phyloP scores from a whole-genome alignment of 352 stramenopile genomes.

The Phytophthora crassamura region DNA sequence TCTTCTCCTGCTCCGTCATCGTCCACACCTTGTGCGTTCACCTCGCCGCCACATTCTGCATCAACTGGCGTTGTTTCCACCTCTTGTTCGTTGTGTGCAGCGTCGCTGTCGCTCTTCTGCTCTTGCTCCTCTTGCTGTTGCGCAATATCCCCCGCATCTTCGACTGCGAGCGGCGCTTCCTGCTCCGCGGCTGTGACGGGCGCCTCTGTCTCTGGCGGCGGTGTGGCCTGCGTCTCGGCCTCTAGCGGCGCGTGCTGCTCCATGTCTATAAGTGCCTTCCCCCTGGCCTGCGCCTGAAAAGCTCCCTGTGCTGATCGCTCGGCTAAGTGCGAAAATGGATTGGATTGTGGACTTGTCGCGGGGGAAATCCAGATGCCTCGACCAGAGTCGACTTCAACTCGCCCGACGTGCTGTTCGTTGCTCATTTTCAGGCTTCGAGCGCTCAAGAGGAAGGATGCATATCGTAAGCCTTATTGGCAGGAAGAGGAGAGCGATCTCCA shows the following conservation, averaged over 20 bases:
- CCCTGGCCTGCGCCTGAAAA: too few relatives aligned
- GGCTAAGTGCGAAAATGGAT: constrained; percentile 36
- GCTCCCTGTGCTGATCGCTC: constrained; percentile 28
- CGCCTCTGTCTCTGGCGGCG: not conserved
- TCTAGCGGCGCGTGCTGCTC: constrained; percentile 23
- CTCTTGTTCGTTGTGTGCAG: constrained; percentile 2
- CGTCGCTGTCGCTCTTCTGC: constrained; percentile 8
- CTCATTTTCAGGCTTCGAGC: too few relatives aligned
- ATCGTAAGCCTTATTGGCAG: too few relatives aligned
- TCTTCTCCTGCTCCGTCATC: constrained; percentile 10
- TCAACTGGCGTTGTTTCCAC: not conserved
- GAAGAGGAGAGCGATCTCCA: too few relatives aligned
- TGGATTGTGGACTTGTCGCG: constrained; percentile 24
- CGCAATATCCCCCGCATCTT: not conserved
- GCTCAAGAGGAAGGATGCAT: too few relatives aligned
- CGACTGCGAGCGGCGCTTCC: not conserved
- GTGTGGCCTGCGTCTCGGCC: constrained; percentile 12
- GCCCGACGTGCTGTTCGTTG: not conserved
- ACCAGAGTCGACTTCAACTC: constrained; percentile 17
- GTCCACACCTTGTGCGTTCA: not conserved
- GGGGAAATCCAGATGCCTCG: not conserved
- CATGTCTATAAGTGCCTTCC: constrained; percentile 25
- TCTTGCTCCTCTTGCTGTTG: constrained; percentile 7
- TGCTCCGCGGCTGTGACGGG: constrained; percentile 4
- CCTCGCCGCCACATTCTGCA: not conserved